Evolutionary conservation across 768 basidiomycete species (phyloP), one percentile per base, ranked within the genome.

Genomic region (Cyathus striatus): DNA sequence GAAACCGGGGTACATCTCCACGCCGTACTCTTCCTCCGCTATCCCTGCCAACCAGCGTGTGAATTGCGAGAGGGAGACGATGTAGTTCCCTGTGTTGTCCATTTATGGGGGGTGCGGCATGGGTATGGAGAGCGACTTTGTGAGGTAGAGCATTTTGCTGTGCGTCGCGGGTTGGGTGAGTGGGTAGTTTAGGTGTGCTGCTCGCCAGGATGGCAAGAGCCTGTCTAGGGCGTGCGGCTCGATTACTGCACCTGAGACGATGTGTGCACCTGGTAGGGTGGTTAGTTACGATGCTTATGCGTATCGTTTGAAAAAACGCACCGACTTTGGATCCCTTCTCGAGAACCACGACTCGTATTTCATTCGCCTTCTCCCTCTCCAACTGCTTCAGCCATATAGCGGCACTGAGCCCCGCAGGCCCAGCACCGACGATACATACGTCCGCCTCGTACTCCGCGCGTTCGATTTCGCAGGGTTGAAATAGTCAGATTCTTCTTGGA

Each of bases 51-150:
- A 76, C 94, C 95, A 98, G 3, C 88, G 78, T 0, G 91, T 86
- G 48, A 97, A 83, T 24, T 78, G 81, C 1, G 90, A 93, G 23
- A 98, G 79, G 2, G 92, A 95, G 30, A 89, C 68, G 57, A 98
- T 83, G 61, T 90, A 97, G 66, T 97, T 99, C 38, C 94, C 77
- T 22, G 85, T 77, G 72, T 96, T 96, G 55, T 73, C 70, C 96
- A 99, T 99, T 62, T 97, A 94, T 0, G 95, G 94, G 3, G 96
- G 95, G 58, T 97, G 94, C 0, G 92, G 96, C 37, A 97, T 79
- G 10, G 90, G 91, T 47, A 93, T n/a, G n/a, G n/a, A n/a, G n/a
- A n/a, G n/a, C n/a, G n/a, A n/a, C n/a, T n/a, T n/a, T n/a, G n/a
- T n/a, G 49, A 99, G 73, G 58, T 81, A 90, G 33, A 88, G 80